Evolutionary conservation across 2,329 filamentous ascomycete genomes (phyloP), one percentile per base, ranked within the genome.

Genomic region (Mycogone perniciosa): DNA sequence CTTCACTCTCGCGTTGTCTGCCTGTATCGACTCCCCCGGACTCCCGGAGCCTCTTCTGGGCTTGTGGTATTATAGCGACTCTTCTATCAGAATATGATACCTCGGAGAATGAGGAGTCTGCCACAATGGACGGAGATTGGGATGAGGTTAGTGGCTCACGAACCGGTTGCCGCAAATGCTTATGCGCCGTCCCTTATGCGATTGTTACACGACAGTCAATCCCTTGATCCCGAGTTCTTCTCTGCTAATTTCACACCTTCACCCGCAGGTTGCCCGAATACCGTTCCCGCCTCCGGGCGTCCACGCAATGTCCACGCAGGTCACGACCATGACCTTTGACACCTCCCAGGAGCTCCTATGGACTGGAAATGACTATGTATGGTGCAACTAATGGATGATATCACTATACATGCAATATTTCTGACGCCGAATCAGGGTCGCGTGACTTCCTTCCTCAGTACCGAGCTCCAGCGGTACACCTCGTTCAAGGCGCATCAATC

Each of bases 331-430:
- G 67, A 86, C 87, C 44, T 99, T 99, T 69, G 93, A 99, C 68
- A 86, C 86, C 51, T 77, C 79, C 37, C 87, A 96, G 67, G 93
- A 99, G 68, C 78, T 99, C 34, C 72, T 99, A 48, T 99, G 95
- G 93, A 83, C 85, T 3, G 95, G 91, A 43, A 95, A 93, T 68
- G 88, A 93, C 72, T 89, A 85, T 76, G 89, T 93, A 76, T 74
- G 81, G 61, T 45, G 6, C n/a, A 26, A 31, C 42, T 27, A n/a
- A 31, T 20, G 38, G 31, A 27, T n/a, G 11, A 9, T 40, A 4
- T 31, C 9, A 10, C 8, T 1, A 27, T 31, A 11, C 34, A 30
- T 2, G 13, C 11, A 8, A 29, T n/a, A 2, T 46, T 37, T 57
- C 59, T 71, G 48, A 70, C 60, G 39, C 10, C 29, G 34, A 46